Base-by-base conservation (phyloP, 148 eudicot genomes). In the Mesembryanthemum crystallinum region DNA sequence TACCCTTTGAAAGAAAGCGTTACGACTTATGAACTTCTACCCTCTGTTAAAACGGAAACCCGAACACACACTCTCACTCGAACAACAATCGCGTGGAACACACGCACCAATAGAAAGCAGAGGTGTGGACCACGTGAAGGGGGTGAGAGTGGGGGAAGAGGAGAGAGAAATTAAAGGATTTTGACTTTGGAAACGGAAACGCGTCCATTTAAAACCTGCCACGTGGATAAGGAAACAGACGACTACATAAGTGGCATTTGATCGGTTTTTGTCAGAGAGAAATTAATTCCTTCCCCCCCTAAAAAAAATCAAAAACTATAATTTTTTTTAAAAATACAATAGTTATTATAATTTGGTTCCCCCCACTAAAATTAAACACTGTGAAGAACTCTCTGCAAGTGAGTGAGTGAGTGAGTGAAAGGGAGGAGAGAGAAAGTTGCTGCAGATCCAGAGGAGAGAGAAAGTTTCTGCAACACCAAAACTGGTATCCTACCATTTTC, bases 111-210 rank as follows among this genome's bases (percentile, higher is more conserved):
- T 33, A 29, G 14, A 43, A 15, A 21, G 7, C 3, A 5, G n/a
- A 0, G 1, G 61, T 73, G 71, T 0, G 0, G 0, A 2, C 0
- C 77, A 83, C 82, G 79, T 32, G 80, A 54, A 0, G 1, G 13
- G 23, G 0, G 9, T 35, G 81, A 23, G 75, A 35, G 25, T 37
- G 51, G 24, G 42, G 5, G 20, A 3, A 5, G 10, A 1, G 7
- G 3, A 23, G 7, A 37, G 8, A 4, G 63, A 62, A 45, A 61
- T 51, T 32, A 27, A 67, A 75, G 28, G 32, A 75, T 79, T 81
- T 86, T 86, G 89, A 86, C 89, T 86, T 86, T 84, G 42, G 80
- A 82, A 83, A 86, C 84, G 80, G 79, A 32, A 65, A 29, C 28
- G 35, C n/a, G 55, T 0, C 80, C 83, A 81, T 67, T 81, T 77